Evolutionary conservation across 2,329 filamentous ascomycete species (phyloP).

Genomic region (Anthostomella pinea): DNA sequence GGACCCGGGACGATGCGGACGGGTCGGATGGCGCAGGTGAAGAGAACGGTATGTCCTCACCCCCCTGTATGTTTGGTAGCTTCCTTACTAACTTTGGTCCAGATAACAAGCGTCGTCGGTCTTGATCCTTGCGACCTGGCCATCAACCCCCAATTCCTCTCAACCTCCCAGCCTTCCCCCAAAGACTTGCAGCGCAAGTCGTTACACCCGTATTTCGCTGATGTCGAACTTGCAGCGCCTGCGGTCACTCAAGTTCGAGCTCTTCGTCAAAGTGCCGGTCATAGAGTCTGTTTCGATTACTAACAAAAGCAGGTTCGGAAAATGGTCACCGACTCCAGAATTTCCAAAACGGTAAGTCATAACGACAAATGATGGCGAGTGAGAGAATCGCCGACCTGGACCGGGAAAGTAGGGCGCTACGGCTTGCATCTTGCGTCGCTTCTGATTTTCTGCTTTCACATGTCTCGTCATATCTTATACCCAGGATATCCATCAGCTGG

Average conservation of each 20-base stretch:
- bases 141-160: conserved; percentile 5
- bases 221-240: conserved; percentile 18
- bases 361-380: conserved; percentile 1
- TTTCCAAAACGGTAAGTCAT: conserved; percentile 24
- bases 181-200: conserved; percentile 12
- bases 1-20: conserved; percentile 27
- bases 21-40: conserved; percentile 22
- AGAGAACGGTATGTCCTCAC: conserved; percentile 28
- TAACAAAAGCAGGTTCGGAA: conserved; percentile 22
- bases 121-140: conserved; percentile 31
- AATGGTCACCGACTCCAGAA: conserved; percentile 3
- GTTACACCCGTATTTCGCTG: conserved; percentile 21
- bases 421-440: too few relatives aligned
- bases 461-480: conserved; percentile 14
- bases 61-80: not conserved
- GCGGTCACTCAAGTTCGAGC: conserved; percentile 10
- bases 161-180: conserved; percentile 4
- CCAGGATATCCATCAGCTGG: too few relatives aligned
- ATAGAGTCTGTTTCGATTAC: conserved; percentile 16
- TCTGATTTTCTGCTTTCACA: not conserved
- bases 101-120: conserved; percentile 53
- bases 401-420: too few relatives aligned
- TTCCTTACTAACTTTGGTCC: conserved; percentile 30
- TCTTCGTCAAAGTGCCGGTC: conserved; percentile 7
- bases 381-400: not conserved